Base-by-base conservation (phyloP, 108 stramenopile species). In the Nannochloropsis oceanica region DNA sequence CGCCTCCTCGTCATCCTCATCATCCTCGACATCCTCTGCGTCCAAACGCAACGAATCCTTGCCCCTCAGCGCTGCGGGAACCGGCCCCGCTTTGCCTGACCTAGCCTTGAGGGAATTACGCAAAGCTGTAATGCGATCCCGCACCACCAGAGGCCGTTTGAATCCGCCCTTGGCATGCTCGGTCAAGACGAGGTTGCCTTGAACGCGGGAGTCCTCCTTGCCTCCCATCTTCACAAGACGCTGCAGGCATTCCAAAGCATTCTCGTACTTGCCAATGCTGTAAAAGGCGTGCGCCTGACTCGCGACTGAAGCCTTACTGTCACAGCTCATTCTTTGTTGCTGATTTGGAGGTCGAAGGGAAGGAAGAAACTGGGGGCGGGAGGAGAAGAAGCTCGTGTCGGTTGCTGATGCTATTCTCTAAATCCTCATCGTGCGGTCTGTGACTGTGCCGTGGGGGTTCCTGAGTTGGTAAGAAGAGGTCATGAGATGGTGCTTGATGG, bases 121-220 rank as follows among this genome's bases (percentile, higher is more conserved):
- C 25, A 89, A 59, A 26, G 44, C 25, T 26, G 42, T 81, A 18
- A 89, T 80, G 46, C 80, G 80, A 11, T 73, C 81, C 80, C 80
- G 79, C 42, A 89, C 43, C 82, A 44, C 43, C 27, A 26, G 59
- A 27, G 88, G 81, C 34, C 83, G 79, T 14, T 80, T 42, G 81
- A 89, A 89, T n/a, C 88, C 88, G 3, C 82, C 13, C 25, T 43
- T 43, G 27, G 85, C 88, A 44, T 86, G 85, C 82, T 89, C 88
- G 44, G 46, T 26, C 25, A 89, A 44, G 81, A 85, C 88, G 14
- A 22, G 46, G 80, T 89, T 89, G 88, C 85, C 85, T 42, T 46
- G 27, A 10, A 44, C n/a, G 34, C 25, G 27, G 20, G 42, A 42
- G 42, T 83, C 83, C 42, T 83, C 83, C 44, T 43, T 42, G 12